phyloP scores from a whole-genome alignment of 805 yeast genomes.

The Wickerhamomyces hampshirensis region DNA sequence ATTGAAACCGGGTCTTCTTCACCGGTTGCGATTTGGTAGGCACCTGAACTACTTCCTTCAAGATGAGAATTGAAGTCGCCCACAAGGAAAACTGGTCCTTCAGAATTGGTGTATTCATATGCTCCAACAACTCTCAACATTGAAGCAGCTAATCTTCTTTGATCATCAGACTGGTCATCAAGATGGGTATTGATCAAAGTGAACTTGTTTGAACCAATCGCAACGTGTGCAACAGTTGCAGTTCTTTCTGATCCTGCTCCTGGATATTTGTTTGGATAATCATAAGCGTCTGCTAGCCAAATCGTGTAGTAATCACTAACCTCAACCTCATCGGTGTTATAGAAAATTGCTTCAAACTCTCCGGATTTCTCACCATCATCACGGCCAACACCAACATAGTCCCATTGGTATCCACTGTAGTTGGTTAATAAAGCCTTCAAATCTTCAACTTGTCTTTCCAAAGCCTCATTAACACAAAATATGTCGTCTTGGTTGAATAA shows the following conservation, averaged over 20 bases:
- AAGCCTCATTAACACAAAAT: constrained; percentile 35
- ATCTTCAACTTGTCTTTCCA: constrained; percentile 34
- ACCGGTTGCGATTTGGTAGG: constrained; percentile 9
- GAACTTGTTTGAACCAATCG: constrained; percentile 19
- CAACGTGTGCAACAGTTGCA: constrained; percentile 33
- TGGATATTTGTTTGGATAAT: constrained; percentile 33
- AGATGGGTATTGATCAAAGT: constrained; percentile 37
- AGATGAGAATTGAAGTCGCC: constrained; percentile 41
- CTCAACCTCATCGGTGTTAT: constrained; percentile 27
- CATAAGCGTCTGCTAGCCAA: constrained; percentile 40
- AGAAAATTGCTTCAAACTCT: constrained; percentile 40
- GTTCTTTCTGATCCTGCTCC: constrained; percentile 38
- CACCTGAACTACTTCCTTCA: constrained; percentile 8
- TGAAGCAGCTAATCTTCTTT: constrained; percentile 12
- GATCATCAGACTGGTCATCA: constrained; percentile 35
- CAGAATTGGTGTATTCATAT: constrained; percentile 30
- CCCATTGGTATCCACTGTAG: constrained; percentile 16
- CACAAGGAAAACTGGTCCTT: constrained; percentile 33
- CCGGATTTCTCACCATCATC: constrained; percentile 39
- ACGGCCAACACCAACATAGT: constrained; percentile 41
- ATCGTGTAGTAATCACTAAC: constrained; percentile 32
- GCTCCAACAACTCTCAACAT: constrained; percentile 26
- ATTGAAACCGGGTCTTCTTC: constrained; percentile 8
- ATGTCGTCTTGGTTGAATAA: constrained; percentile 29
- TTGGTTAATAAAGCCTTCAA: constrained; percentile 25